Evolutionary conservation across 1,284 basidiomycete species (phyloP).

Genomic region (Boletus calvinii): DNA sequence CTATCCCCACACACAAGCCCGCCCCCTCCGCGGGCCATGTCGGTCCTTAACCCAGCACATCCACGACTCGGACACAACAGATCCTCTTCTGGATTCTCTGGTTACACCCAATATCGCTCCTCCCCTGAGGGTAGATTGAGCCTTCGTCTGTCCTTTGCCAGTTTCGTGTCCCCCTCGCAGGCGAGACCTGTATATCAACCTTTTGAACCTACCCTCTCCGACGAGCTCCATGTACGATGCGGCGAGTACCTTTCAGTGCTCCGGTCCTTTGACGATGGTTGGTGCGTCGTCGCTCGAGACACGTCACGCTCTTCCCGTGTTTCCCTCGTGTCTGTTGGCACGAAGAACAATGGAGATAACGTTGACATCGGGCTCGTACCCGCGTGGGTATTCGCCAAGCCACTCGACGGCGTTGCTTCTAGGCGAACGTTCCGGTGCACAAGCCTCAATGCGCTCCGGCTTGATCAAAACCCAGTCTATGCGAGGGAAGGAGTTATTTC

Average conservation of each 20-base stretch:
- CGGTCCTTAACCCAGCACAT: conserved; percentile 13
- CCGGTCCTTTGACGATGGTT: conserved; percentile 69
- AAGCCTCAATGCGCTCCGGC: conserved; percentile 43
- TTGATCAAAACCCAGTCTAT: conserved; percentile 16
- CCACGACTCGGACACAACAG: conserved; percentile 19
- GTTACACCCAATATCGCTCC: conserved; percentile 16
- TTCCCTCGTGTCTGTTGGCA: conserved; percentile 10
- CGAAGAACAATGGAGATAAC: conserved; percentile 9
- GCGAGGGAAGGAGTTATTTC: conserved; percentile 54
- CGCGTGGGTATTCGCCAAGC: conserved; percentile 69
- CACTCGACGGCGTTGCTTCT: conserved; percentile 53
- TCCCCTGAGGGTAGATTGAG: not conserved
- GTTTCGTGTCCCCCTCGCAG: conserved; percentile 36
- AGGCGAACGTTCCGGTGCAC: conserved; percentile 61
- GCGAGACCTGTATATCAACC: conserved; percentile 57
- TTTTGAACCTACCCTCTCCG: conserved; percentile 66
- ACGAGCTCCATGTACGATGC: conserved; percentile 54
- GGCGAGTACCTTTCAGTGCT: conserved; percentile 62
- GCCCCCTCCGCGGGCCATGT: conserved; percentile 2
- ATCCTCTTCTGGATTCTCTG: conserved; percentile 26
- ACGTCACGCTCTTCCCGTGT: conserved; percentile 37
- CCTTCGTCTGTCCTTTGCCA: conserved; percentile 28
- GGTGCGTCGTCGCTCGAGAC: conserved; percentile 68
- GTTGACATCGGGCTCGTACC: conserved; percentile 62
- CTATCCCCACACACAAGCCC: conserved; percentile 22